Percentiles rank a stretch among this genome's conserved stretches.
These are phyloP conservation scores for Penicillium steckii DNA, from an alignment of 495 filamentous ascomycete species.

Conservation along the genomic window DNA sequence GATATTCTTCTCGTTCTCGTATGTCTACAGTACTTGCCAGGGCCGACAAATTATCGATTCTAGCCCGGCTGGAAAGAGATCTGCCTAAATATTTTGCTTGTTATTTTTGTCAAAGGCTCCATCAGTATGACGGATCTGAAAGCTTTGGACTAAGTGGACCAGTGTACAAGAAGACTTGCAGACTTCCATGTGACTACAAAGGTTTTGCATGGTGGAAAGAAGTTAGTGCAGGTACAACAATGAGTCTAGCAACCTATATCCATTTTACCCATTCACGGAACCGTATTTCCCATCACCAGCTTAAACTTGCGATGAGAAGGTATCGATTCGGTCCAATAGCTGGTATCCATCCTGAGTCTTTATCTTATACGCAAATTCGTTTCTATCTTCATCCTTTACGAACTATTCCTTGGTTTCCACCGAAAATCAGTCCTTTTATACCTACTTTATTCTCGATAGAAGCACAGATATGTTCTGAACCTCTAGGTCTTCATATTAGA, in stretches of 20 bases:
- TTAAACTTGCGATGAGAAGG: background rate
- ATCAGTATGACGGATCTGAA: constrained; percentile 5
- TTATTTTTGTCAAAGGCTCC: constrained; percentile 6
- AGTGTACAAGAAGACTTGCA: background rate
- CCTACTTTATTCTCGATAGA: background rate
- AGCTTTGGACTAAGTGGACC: background rate
- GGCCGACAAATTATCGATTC: background rate
- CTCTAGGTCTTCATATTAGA: background rate
- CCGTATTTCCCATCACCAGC: background rate
- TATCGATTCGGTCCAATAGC: background rate
- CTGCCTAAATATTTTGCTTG: constrained; percentile 1
- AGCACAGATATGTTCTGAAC: background rate
- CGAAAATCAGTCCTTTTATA: background rate
- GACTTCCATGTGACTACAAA: background rate
- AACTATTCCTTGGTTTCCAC: too few species aligned
- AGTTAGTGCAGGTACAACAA: background rate
- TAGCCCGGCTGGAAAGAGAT: constrained; percentile 1
- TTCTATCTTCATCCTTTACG: background rate
- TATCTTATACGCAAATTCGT: background rate
- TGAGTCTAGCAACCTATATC: background rate
- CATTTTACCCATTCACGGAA: background rate
- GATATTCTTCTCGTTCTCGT: background rate
- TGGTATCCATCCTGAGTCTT: background rate
- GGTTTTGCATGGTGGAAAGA: background rate
- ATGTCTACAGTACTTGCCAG: too few species aligned